These are phyloP conservation scores for Xanthoparmelia taractica DNA, from an alignment of 495 filamentous ascomycete species.

Conservation along the genomic window DNA sequence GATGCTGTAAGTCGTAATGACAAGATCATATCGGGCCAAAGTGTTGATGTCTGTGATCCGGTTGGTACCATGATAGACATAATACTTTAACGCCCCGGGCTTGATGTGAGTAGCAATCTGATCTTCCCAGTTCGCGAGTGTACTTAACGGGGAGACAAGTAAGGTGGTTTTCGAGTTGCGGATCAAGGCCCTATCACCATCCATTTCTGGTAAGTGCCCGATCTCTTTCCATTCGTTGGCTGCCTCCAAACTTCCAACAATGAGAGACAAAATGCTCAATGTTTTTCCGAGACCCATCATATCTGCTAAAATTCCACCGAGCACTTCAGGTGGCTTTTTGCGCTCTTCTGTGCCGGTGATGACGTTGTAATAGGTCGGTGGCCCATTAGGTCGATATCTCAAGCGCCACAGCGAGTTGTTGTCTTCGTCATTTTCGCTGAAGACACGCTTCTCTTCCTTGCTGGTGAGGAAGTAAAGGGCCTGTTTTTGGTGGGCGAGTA, in stretches of 20 bases:
- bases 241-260: constrained; percentile 53
- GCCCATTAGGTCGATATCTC: constrained; percentile 43
- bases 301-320: constrained; percentile 89
- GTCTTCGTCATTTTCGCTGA: constrained; percentile 46
- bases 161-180: constrained; percentile 72
- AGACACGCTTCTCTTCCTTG: constrained; percentile 60
- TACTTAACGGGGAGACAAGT: constrained; percentile 83
- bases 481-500: constrained; percentile 87
- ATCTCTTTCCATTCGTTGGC: constrained; percentile 50
- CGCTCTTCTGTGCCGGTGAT: constrained; percentile 64
- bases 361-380: constrained; percentile 63
- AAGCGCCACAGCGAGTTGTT: constrained; percentile 70
- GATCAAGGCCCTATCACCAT: constrained; percentile 27
- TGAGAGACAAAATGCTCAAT: constrained; percentile 73
- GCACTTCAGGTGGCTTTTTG: constrained; percentile 58
- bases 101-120: constrained; percentile 78
- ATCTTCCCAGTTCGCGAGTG: constrained; percentile 84
- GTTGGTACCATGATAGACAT: constrained; percentile 77
- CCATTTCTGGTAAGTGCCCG: constrained; percentile 6
- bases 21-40: constrained; percentile 67
- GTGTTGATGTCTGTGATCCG: constrained; percentile 58
- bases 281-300: constrained; percentile 99
- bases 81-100: constrained; percentile 51
- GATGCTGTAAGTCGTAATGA: constrained; percentile 87
- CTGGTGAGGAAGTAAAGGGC: constrained; percentile 79